Evolutionary conservation across 1,139 yeast genomes (phyloP).

Genomic region (Hyphopichia fennica): DNA sequence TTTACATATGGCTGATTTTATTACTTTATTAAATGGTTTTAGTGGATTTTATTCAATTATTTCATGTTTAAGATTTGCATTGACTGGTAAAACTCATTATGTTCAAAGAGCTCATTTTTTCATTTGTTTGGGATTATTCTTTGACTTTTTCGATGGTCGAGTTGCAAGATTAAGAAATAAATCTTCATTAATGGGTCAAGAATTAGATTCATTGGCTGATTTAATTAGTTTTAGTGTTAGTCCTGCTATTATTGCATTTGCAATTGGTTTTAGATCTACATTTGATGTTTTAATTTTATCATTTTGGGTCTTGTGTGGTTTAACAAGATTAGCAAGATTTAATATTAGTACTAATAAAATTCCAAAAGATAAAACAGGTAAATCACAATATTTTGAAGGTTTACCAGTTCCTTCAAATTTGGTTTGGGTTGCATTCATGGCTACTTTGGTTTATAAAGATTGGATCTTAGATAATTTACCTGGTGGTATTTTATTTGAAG

Average conservation of each 20-base stretch:
- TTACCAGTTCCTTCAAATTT: conserved; percentile 92
- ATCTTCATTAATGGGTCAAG: conserved; percentile 94
- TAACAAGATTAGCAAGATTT: conserved; percentile 91
- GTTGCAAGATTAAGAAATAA: conserved; percentile 94
- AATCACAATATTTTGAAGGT: conserved; percentile 86
- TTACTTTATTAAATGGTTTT: conserved; percentile 87
- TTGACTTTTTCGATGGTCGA: conserved; percentile 95
- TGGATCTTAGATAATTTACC: conserved; percentile 56
- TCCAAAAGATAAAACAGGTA: conserved; percentile 84
- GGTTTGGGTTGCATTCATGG: conserved; percentile 71
- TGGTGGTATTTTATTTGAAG: conserved; percentile 58
- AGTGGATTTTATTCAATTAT: conserved; percentile 88
- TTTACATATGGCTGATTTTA: conserved; percentile 93
- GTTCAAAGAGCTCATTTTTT: conserved; percentile 88
- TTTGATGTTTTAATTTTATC: conserved; percentile 74
- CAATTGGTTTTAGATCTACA: conserved; percentile 85
- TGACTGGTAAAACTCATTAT: conserved; percentile 66
- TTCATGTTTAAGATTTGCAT: conserved; percentile 77
- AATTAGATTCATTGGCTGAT: conserved; percentile 93
- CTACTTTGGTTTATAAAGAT: conserved; percentile 56
- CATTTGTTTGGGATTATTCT: conserved; percentile 84
- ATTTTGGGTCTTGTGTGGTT: conserved; percentile 89
- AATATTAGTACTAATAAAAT: conserved; percentile 90
- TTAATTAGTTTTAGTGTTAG: conserved; percentile 90
- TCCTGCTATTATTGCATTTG: conserved; percentile 90